A percentile compares a stretch with the other conserved stretches of the same genome.
These are phyloP conservation scores for Tricladium varicosporioides DNA, from an alignment of 2,329 filamentous ascomycete species.

Conservation along the genomic window DNA sequence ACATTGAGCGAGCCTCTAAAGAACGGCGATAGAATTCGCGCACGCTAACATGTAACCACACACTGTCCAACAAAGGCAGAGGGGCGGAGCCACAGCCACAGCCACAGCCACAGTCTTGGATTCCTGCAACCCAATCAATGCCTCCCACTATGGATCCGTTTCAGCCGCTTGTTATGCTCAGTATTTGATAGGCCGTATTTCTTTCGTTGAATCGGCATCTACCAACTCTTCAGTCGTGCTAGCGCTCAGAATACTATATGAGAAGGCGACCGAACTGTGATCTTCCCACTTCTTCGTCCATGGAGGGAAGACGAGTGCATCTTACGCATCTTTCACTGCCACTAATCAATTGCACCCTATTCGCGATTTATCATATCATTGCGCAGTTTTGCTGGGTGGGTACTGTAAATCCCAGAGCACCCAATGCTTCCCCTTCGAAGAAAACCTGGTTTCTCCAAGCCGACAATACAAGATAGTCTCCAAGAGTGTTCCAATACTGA, in stretches of 20 bases:
- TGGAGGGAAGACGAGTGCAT: not conserved
- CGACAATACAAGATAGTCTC: not conserved
- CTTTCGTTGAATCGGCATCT: not conserved
- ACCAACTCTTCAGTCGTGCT: not conserved
- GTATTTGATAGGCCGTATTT: not conserved
- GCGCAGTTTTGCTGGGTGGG: not conserved
- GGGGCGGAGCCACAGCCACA: not conserved
- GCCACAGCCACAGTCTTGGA: not conserved
- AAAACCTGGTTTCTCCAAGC: not conserved
- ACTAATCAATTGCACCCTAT: not conserved
- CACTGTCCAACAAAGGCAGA: not conserved
- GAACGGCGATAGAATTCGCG: not conserved
- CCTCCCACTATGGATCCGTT: not conserved
- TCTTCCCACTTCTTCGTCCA: not conserved
- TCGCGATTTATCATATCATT: not conserved
- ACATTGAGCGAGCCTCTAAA: not conserved
- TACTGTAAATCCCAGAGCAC: not conserved
- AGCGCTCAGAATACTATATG: not conserved
- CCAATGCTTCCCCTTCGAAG: not conserved
- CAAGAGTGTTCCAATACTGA: slow-evolving; percentile 1
- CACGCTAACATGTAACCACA: not conserved
- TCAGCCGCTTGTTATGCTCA: not conserved
- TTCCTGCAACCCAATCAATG: not conserved
- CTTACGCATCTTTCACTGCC: not conserved
- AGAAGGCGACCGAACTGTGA: not conserved